Evolutionary conservation across 2,329 filamentous ascomycete genomes (phyloP), one percentile per base, ranked within the genome.

Genomic region (Teratosphaeria zuluensis): DNA sequence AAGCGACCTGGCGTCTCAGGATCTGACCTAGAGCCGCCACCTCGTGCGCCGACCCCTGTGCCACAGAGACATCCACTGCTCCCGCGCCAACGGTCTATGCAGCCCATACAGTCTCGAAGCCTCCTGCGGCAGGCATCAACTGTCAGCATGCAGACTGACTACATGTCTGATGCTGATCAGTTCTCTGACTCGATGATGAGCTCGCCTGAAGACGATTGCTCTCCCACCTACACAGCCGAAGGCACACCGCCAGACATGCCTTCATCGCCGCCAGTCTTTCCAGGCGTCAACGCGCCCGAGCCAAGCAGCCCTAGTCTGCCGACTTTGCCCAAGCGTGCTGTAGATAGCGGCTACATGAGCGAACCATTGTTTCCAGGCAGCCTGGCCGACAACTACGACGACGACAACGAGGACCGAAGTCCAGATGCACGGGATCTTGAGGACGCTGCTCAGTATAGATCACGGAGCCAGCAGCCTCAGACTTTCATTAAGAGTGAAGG

Each of bases 191-290:
- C 70, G 53, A 72, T 74, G 11, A 64, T 72, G 35, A 77, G 76
- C 56, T 78, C 76, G 1, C 73, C 75, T 4, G 78, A 79, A 60
- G 32, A 28, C 16, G 76, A 78, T 31, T 76, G 74, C 57, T 80
- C 78, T 57, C 79, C 78, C 55, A 76, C 75, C 58, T 77, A 66
- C 30, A 70, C 69, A 58, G 73, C 77, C 8, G 78, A 79, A 52
- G 79, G 87, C 58, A 95, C 90, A 56, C 88, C 90, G 3, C 85
- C 84, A 54, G 89, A 90, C 57, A 90, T 97, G 65, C 88, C 88
- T 1, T 97, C 94, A 0, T 97, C 92, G 3, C 92, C 92, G 14
- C 94, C 94, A 0, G 80, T 95, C 1, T 84, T 91, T 62, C 85
- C 87, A 4, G 83, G 66, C 48, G 62, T 62, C 53, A 67, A 65